phyloP scores from a whole-genome alignment of 768 basidiomycete genomes.

The Gloeophyllum trabeum region DNA sequence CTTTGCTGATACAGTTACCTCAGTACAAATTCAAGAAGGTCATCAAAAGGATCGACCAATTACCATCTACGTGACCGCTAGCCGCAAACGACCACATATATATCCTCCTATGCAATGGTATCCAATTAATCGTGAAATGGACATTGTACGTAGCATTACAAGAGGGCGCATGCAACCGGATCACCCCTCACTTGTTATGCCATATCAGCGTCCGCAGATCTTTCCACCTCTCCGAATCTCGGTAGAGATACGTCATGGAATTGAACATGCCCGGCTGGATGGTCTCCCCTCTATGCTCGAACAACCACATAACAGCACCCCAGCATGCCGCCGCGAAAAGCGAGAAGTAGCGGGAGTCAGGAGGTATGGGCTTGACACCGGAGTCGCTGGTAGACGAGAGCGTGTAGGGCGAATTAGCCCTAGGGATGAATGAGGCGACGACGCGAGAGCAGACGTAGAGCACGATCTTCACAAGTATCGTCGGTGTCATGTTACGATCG shows the following conservation, averaged over 20 bases:
- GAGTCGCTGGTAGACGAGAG: slow-evolving; percentile 28
- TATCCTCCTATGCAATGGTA: no score
- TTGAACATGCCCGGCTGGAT: slow-evolving; percentile 96
- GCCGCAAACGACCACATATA: no score
- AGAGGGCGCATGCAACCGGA: not conserved
- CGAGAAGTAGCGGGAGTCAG: slow-evolving; percentile 76
- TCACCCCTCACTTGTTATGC: slow-evolving; percentile 51
- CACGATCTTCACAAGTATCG: slow-evolving; percentile 55
- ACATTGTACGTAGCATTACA: not conserved
- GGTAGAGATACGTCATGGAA: slow-evolving; percentile 92
- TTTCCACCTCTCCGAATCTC: slow-evolving; percentile 84
- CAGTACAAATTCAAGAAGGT: slow-evolving; percentile 57
- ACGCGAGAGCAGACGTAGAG: slow-evolving; percentile 93
- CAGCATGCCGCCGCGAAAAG: slow-evolving; percentile 82
- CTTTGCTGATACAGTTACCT: slow-evolving; percentile 8
- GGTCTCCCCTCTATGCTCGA: slow-evolving; percentile 77
- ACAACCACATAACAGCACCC: slow-evolving; percentile 97
- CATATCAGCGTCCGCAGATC: slow-evolving; percentile 77
- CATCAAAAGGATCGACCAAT: slow-evolving; percentile 38
- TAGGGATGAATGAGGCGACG: slow-evolving; percentile 83
- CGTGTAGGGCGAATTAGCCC: slow-evolving; percentile 47
- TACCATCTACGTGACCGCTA: no score
- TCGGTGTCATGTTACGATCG: not conserved
- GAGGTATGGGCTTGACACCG: slow-evolving; percentile 61
- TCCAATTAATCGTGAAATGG: slow-evolving; percentile 4